Base-by-base conservation (phyloP, 768 basidiomycete genomes). In the Postia placenta region DNA sequence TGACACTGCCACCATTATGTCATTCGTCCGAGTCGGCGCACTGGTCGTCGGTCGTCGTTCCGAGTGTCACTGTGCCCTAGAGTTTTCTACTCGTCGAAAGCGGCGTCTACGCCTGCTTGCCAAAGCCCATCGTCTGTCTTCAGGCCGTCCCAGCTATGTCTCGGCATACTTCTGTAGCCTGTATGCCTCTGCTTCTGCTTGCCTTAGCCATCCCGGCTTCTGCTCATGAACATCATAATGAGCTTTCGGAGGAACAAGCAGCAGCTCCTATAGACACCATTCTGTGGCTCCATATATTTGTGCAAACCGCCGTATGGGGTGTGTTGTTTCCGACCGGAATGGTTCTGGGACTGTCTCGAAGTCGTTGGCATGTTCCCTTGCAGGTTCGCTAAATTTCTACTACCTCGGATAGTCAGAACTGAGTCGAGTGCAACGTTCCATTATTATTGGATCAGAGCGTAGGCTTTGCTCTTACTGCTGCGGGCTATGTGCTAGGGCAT, bases 341-440 rank as follows among this genome's bases (percentile, higher is more conserved):
- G 85, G 81, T 88, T 0, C 66, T 88, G 3, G 85, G 85, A 15
- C 68, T 90, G 14, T 68, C 80, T n/a, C 74, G 82, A 51, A 93
- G 91, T 64, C 77, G 82, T 59, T 94, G 87, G 83, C 93, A 96
- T 64, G 91, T 93, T 38, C 92, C 93, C 4, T 63, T 92, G 4
- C 93, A 95, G 69, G 87, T 84, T 43, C 11, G 38, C 39, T n/a
- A 19, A 19, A 4, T 6, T 24, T 28, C 41, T 42, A n/a, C n/a
- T n/a, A n/a, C n/a, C n/a, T n/a, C 28, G 26, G 12, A 6, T 41
- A 19, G 7, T 5, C 20, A 4, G 20, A 15, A 5, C 15, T 38
- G 36, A 19, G 22, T 41, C 7, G 40, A 19, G 14, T 23, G 20
- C 23, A 22, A 12, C 5, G 20, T 2, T 12, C n/a, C 15, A 20